Percentiles rank a stretch among this genome's conserved stretches.
Evolutionary conservation across 176 grass and related monocot species (phyloP).

Genomic region (Raddia distichophylla): DNA sequence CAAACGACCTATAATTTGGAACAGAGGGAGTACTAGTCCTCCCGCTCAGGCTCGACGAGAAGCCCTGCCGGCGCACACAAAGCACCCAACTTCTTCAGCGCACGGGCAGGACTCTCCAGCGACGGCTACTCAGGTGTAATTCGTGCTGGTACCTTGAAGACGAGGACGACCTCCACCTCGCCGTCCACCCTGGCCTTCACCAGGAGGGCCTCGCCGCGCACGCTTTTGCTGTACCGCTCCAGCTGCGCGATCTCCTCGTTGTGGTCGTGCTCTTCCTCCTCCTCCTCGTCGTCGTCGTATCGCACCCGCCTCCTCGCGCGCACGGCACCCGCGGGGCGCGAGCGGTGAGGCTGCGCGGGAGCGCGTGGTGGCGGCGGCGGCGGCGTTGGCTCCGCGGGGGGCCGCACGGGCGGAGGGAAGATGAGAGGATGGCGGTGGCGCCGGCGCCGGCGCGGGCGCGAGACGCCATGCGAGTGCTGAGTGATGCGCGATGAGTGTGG

Average conservation of each 20-base stretch:
- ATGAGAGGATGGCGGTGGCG: not conserved
- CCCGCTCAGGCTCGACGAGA: conserved; percentile 77
- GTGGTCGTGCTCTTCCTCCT: conserved; percentile 63
- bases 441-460: no score
- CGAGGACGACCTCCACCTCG: conserved; percentile 58
- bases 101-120: not conserved
- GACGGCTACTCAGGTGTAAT: no score
- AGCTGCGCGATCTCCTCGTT: conserved; percentile 75
- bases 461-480: conserved; percentile 13
- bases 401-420: not conserved
- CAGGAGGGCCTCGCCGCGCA: conserved; percentile 63
- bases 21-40: no score
- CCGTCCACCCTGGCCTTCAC: conserved; percentile 70
- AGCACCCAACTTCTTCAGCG: not conserved
- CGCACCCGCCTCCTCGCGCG: conserved; percentile 63
- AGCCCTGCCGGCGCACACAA: conserved; percentile 46
- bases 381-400: not conserved
- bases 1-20: no score
- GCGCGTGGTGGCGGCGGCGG: not conserved
- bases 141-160: conserved; percentile 64
- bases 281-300: conserved; percentile 49
- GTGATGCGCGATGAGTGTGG: not conserved
- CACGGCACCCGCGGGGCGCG: not conserved
- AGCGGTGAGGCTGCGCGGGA: not conserved
- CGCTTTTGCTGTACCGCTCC: conserved; percentile 63